Conservation (phyloP, 148 eudicot genomes). For the Rheum nobile region DNA sequence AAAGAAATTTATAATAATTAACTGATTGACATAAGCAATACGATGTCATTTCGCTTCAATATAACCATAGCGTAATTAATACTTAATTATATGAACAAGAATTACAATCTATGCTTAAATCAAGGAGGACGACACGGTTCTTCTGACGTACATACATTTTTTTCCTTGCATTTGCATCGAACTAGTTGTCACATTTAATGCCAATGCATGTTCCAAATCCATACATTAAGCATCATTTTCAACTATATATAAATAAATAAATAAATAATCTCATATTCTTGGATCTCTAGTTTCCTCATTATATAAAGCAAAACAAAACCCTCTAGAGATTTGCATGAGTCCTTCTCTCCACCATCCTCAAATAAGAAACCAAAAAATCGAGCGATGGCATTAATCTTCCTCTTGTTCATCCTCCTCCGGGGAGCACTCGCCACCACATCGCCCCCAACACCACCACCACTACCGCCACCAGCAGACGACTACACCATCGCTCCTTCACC, state of each 20-base stretch:
- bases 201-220: slow-evolving; percentile 1
- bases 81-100: not conserved
- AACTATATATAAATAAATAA: not conserved
- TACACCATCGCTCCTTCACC: not conserved
- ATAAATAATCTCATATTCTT: not conserved
- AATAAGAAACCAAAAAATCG: not conserved
- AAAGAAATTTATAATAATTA: too few relatives aligned
- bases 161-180: not conserved
- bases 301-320: not conserved
- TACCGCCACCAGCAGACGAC: not conserved
- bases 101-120: not conserved
- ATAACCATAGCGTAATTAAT: too few relatives aligned
- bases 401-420: not conserved
- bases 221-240: not conserved
- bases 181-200: slow-evolving; percentile 6
- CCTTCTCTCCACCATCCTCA: not conserved
- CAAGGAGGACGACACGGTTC: slow-evolving; percentile 2
- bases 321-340: slow-evolving; percentile 1
- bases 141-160: not conserved
- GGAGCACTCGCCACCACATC: not conserved
- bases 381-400: not conserved
- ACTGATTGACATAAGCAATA: not conserved
- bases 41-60: not conserved
- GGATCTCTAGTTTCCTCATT: not conserved
- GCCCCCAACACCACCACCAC: not conserved